Evolutionary conservation across 805 yeast genomes (phyloP).

Genomic region (Candida tallmaniae): DNA sequence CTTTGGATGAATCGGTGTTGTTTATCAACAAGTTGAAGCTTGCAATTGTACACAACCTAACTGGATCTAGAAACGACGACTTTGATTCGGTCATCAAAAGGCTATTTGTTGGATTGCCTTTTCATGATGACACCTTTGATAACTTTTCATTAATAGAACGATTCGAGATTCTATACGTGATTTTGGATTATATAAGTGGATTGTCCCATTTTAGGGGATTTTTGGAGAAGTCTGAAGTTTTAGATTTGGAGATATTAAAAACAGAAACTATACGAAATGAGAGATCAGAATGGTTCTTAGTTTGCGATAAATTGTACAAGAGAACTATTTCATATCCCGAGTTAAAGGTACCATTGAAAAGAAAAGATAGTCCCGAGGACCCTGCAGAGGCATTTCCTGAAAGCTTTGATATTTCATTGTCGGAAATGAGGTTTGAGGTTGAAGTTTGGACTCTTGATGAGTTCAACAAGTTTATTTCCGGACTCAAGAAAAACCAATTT

Average conservation of each 20-base stretch:
- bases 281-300: conserved; percentile 30
- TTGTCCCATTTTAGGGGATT: conserved; percentile 44
- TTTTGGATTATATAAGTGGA: conserved; percentile 41
- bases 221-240: conserved; percentile 36
- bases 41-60: conserved; percentile 37
- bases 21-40: conserved; percentile 41
- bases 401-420: conserved; percentile 25
- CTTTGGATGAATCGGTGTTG: conserved; percentile 28
- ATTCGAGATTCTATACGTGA: conserved; percentile 42
- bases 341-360: conserved; percentile 30
- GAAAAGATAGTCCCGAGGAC: conserved; percentile 27
- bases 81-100: conserved; percentile 10
- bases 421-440: conserved; percentile 25
- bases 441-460: conserved; percentile 28
- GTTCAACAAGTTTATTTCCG: conserved; percentile 18
- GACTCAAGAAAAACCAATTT: conserved; percentile 15
- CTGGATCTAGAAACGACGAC: conserved; percentile 21
- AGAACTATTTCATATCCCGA: conserved; percentile 22
- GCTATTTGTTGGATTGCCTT: conserved; percentile 8
- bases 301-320: conserved; percentile 49
- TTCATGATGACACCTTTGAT: conserved; percentile 30
- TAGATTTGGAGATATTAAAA: conserved; percentile 7
- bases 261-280: conserved; percentile 6
- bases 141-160: conserved; percentile 41
- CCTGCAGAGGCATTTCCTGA: conserved; percentile 27